These are phyloP conservation scores for Fusarium fracticaudum DNA, from an alignment of 2,329 filamentous ascomycete species.

Conservation along the genomic window DNA sequence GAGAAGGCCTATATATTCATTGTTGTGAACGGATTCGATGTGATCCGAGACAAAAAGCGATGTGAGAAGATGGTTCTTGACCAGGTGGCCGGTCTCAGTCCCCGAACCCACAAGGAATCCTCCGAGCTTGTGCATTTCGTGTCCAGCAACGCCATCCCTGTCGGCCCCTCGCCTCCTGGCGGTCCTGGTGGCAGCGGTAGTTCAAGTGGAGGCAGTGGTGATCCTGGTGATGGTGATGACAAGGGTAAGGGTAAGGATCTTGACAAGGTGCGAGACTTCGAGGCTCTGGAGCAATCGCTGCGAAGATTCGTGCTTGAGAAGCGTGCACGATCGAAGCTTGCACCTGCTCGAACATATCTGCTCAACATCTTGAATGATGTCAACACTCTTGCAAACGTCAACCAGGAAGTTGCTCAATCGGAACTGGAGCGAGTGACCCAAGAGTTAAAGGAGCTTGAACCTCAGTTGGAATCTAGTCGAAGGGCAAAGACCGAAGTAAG, in stretches of 20 bases:
- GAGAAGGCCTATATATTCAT: slow-evolving; percentile 99
- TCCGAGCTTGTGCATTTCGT: slow-evolving; percentile 96
- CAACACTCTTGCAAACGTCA: slow-evolving; percentile 82
- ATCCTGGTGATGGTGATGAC: slow-evolving; percentile 65
- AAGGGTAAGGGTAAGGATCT: slow-evolving; percentile 87
- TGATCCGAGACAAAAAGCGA: slow-evolving; percentile 88
- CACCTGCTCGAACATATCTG: slow-evolving; percentile 94
- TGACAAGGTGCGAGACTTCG: slow-evolving; percentile 90
- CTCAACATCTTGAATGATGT: slow-evolving; percentile 93
- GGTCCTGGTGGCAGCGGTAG: slow-evolving; percentile 64
- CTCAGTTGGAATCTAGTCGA: slow-evolving; percentile 83
- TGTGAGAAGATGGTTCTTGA: slow-evolving; percentile 94
- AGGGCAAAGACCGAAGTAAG: slow-evolving; percentile 82
- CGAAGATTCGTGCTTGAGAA: slow-evolving; percentile 96
- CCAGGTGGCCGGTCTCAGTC: slow-evolving; percentile 87
- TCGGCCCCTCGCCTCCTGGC: slow-evolving; percentile 67
- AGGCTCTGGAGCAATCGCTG: slow-evolving; percentile 86
- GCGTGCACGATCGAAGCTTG: slow-evolving; percentile 91
- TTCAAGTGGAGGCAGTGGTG: slow-evolving; percentile 63
- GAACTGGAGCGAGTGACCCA: slow-evolving; percentile 85
- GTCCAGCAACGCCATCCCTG: slow-evolving; percentile 93
- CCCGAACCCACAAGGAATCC: slow-evolving; percentile 90
- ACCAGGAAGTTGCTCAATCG: slow-evolving; percentile 83
- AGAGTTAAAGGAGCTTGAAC: slow-evolving; percentile 85
- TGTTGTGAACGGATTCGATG: slow-evolving; percentile 97